phyloP scores from a whole-genome alignment of 768 basidiomycete species.

The Gymnopilus dilepis region DNA sequence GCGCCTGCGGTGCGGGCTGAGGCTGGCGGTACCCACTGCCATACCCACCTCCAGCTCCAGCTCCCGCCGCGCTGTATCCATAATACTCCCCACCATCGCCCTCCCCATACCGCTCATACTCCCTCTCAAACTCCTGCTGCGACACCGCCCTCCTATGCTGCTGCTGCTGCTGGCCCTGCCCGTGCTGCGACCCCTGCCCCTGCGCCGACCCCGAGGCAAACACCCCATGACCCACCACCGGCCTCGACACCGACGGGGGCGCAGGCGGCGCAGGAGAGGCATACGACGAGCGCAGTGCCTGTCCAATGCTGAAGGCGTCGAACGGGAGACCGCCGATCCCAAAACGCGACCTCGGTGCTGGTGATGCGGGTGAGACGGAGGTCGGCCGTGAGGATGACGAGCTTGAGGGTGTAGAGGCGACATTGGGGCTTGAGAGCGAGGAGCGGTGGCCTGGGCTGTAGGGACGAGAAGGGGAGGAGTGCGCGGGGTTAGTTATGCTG shows the following conservation, averaged over 20 bases:
- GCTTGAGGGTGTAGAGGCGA: background rate
- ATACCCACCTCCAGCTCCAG: conserved; percentile 9
- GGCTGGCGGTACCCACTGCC: conserved; percentile 18
- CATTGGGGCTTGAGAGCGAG: background rate
- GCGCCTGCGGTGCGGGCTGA: conserved; percentile 1
- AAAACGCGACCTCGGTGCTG: background rate
- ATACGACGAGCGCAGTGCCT: background rate
- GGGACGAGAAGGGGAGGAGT: background rate
- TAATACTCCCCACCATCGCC: conserved; percentile 1
- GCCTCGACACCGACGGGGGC: conserved; percentile 13
- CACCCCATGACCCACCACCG: conserved; percentile 9
- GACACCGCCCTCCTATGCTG: background rate
- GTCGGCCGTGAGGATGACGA: background rate
- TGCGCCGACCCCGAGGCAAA: background rate
- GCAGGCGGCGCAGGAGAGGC: conserved; percentile 2
- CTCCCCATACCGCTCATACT: conserved; percentile 25
- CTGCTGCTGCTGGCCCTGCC: background rate
- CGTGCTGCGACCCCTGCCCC: no score
- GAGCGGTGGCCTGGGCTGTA: background rate
- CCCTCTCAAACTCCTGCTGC: conserved; percentile 31
- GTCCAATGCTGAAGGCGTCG: conserved; percentile 4
- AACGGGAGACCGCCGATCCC: background rate
- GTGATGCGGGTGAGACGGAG: background rate
- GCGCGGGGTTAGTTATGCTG: background rate
- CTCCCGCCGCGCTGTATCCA: background rate